Conservation (phyloP, 192 early-diverging fungal species). For the Chytriomyces hyalinus region DNA sequence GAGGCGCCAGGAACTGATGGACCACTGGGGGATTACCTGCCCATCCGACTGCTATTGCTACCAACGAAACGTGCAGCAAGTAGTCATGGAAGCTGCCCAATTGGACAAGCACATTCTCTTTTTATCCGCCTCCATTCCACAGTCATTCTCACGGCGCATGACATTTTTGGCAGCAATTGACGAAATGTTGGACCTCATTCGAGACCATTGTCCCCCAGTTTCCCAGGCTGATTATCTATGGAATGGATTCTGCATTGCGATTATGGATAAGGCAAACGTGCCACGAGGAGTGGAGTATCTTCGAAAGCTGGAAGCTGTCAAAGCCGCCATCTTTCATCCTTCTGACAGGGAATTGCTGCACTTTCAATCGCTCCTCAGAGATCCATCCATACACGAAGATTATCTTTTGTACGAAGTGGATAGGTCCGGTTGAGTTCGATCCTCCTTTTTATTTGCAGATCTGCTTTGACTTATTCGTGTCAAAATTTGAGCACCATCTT, state of each 20-base stretch:
- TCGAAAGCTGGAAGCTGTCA: not conserved
- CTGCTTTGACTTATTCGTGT: not conserved
- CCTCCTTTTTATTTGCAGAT: too few relatives aligned
- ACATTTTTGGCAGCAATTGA: not conserved
- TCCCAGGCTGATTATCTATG: not conserved
- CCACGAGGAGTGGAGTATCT: not conserved
- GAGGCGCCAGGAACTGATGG: not conserved
- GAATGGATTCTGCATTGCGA: not conserved
- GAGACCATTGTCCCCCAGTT: not conserved
- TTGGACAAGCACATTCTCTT: not conserved
- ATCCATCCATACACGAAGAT: constrained; percentile 4
- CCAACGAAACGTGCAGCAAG: not conserved
- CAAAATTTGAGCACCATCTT: constrained; percentile 58
- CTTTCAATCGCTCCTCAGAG: not conserved
- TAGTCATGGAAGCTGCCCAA: not conserved
- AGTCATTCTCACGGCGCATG: not conserved
- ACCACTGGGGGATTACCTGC: not conserved
- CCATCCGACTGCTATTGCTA: not conserved
- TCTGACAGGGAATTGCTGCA: not conserved
- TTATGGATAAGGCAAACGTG: not conserved
- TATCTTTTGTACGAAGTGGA: not conserved
- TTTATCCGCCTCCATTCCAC: not conserved
- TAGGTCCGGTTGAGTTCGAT: too few relatives aligned
- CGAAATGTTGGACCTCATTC: not conserved
- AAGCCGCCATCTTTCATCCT: not conserved